Base-by-base conservation (phyloP, 148 eudicot species). In the Camellia japonica region DNA sequence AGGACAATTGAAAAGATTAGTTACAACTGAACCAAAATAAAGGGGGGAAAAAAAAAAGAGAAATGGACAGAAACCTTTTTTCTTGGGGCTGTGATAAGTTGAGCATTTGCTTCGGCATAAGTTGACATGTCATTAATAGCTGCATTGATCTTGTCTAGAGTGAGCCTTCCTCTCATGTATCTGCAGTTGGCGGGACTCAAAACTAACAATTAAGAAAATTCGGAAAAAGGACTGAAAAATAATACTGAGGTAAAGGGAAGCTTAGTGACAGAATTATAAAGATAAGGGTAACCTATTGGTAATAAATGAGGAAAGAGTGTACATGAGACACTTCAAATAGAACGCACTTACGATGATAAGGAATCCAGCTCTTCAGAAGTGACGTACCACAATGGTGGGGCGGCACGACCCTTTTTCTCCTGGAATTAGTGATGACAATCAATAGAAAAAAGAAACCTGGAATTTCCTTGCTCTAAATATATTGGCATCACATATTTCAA, bases 81-180 rank as follows among this genome's bases (percentile, higher is more conserved):
- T 82, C 94, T 89, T n/a, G 95, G 90, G 66, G 95, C 94, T 46
- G 94, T 73, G 54, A 94, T 82, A 82, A 94, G 94, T 70, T 93
- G 95, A 49, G 95, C 85, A 86, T 86, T 93, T 81, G 95, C 89
- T 85, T 91, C 98, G 78, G 98, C 98, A 90, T 90, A 93, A 20
- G 89, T 71, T 78, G 95, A 89, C 93, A 91, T 93, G 85, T 94
- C 98, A 83, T 51, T 85, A 20, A 94, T 81, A 75, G 95, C 98
- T 58, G 97, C 94, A 88, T 94, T 94, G 72, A 93, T 92, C 83
- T 94, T 94, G 74, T 94, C 98, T 65, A 93, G 78, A 18, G 98
- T 94, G 77, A 94, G 90, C 85, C 98, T 90, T 78, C 94, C 95
- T 89, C 84, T 91, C 98, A 94, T 94, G 87, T 94, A 93, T 78